A percentile compares a stretch with the other conserved stretches of the same genome.
Conservation (phyloP, 345 rosid genomes). For the Lepidium sativum region DNA sequence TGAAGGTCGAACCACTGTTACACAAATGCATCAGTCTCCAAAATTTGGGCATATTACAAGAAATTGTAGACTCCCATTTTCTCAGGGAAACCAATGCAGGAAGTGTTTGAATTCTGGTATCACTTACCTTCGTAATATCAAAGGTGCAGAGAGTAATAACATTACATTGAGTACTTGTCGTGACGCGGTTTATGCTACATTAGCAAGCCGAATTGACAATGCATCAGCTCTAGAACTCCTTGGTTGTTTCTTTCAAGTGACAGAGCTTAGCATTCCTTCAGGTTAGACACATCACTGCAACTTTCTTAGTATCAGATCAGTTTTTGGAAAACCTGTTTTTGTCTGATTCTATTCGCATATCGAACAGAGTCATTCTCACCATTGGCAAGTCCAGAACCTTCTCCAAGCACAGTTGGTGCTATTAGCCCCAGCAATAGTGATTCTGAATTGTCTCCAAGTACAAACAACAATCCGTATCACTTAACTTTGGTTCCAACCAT, state of each 20-base stretch:
- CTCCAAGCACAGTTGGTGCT: slow-evolving; percentile 50
- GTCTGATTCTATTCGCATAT: slow-evolving; percentile 9
- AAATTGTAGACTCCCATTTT: slow-evolving; percentile 55
- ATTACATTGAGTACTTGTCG: slow-evolving; percentile 78
- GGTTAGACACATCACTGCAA: slow-evolving; percentile 32
- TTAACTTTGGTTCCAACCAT: slow-evolving; percentile 52
- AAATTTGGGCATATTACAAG: slow-evolving; percentile 53
- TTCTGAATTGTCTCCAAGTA: slow-evolving; percentile 22
- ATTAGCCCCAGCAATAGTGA: slow-evolving; percentile 56
- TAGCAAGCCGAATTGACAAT: slow-evolving; percentile 64
- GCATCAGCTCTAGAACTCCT: slow-evolving; percentile 53
- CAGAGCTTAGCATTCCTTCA: slow-evolving; percentile 46
- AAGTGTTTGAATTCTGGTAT: slow-evolving; percentile 81
- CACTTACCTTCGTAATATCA: slow-evolving; percentile 57
- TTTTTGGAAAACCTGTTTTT: background rate
- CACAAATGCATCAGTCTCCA: slow-evolving; percentile 77
- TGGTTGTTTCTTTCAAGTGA: slow-evolving; percentile 76
- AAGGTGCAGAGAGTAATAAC: slow-evolving; percentile 48
- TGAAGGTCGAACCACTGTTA: slow-evolving; percentile 57
- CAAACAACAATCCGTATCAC: slow-evolving; percentile 49
- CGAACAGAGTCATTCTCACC: slow-evolving; percentile 45
- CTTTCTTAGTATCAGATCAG: background rate
- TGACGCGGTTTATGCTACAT: slow-evolving; percentile 68
- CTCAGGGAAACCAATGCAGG: slow-evolving; percentile 44
- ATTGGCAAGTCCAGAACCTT: slow-evolving; percentile 34